Evolutionary conservation across 495 filamentous ascomycete genomes (phyloP).

Genomic region (Aspergillus indologenus): DNA sequence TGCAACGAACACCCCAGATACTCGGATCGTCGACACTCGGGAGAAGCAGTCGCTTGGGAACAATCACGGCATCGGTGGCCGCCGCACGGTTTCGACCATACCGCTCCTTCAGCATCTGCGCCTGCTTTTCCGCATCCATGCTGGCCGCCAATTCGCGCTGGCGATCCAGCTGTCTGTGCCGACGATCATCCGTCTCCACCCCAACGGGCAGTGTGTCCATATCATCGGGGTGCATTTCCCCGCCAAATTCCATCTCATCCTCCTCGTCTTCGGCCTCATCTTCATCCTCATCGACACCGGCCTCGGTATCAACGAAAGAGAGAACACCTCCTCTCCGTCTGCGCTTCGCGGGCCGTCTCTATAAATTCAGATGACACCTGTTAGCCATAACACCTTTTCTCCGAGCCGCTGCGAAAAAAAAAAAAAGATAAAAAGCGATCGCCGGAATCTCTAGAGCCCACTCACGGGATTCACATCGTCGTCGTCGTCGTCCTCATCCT

Average conservation of each 20-base stretch:
- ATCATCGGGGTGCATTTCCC: slow-evolving; percentile 87
- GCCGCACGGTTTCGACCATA: slow-evolving; percentile 67
- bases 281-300: slow-evolving; percentile 94
- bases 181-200: slow-evolving; percentile 80
- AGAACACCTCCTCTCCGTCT: slow-evolving; percentile 63
- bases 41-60: slow-evolving; percentile 84
- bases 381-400: slow-evolving; percentile 6
- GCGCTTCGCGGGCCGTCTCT: slow-evolving; percentile 79
- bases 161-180: slow-evolving; percentile 91
- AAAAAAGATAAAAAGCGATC: slow-evolving; percentile 7
- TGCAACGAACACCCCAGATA: slow-evolving; percentile 92
- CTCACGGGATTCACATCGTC: slow-evolving; percentile 59
- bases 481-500: slow-evolving; percentile 54
- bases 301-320: slow-evolving; percentile 91
- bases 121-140: slow-evolving; percentile 91
- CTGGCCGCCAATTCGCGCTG: slow-evolving; percentile 79
- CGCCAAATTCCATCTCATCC: slow-evolving; percentile 79
- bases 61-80: slow-evolving; percentile 58
- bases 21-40: slow-evolving; percentile 93
- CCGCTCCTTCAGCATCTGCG: slow-evolving; percentile 76
- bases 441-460: not conserved
- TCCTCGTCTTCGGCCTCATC: slow-evolving; percentile 90
- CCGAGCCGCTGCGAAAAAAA: slow-evolving; percentile 2
- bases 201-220: slow-evolving; percentile 75
- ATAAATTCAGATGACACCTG: slow-evolving; percentile 9